A percentile compares a stretch with the other conserved stretches of the same genome.
Conservation (phyloP, 1,284 basidiomycete species). For the Puccinia polysora region DNA sequence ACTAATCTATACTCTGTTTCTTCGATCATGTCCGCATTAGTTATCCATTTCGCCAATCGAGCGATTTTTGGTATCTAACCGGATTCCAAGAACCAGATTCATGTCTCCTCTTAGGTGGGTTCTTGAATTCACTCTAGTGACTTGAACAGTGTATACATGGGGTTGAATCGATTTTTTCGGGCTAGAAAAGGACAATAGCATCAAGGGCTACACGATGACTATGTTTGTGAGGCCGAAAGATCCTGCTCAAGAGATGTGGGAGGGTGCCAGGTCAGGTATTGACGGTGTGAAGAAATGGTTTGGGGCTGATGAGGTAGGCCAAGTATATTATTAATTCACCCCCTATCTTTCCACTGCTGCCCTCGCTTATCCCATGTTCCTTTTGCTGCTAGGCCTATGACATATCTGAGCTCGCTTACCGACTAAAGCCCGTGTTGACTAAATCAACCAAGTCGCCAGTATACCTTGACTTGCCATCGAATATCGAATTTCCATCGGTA, state of each 20-base stretch:
- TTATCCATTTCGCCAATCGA: slow-evolving; percentile 30
- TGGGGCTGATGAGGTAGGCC: slow-evolving; percentile 50
- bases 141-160: neutral
- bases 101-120: slow-evolving; percentile 29
- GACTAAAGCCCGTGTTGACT: slow-evolving; percentile 16
- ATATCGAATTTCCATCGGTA: slow-evolving; percentile 52
- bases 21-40: neutral
- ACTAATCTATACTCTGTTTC: neutral
- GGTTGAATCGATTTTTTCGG: slow-evolving; percentile 21
- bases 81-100: slow-evolving; percentile 39
- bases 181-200: slow-evolving; percentile 63
- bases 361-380: neutral
- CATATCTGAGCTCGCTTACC: slow-evolving; percentile 23
- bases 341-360: neutral
- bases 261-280: slow-evolving; percentile 64
- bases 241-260: slow-evolving; percentile 78
- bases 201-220: slow-evolving; percentile 78
- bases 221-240: slow-evolving; percentile 80
- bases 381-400: slow-evolving; percentile 11
- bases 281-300: slow-evolving; percentile 51
- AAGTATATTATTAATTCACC: neutral
- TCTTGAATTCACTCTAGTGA: neutral
- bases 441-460: slow-evolving; percentile 20
- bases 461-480: slow-evolving; percentile 30
- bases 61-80: slow-evolving; percentile 36